These are phyloP conservation scores for Aspergillus awamori DNA, from an alignment of 2,329 filamentous ascomycete genomes.

Conservation along the genomic window DNA sequence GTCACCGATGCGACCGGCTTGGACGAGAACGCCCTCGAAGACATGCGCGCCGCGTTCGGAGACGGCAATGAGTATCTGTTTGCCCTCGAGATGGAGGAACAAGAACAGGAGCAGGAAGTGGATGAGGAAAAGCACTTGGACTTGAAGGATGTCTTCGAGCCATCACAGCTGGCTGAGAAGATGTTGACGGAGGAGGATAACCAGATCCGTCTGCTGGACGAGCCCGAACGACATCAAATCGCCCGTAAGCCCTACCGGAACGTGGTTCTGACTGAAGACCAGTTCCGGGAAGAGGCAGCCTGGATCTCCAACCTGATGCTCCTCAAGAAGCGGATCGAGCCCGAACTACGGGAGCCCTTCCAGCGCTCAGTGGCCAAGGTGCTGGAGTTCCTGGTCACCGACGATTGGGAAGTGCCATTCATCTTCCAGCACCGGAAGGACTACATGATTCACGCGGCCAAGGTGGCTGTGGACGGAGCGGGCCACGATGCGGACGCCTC, in stretches of 20 bases:
- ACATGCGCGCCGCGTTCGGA: slow-evolving; percentile 95
- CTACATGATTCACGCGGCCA: slow-evolving; percentile 88
- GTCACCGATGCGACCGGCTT: slow-evolving; percentile 80
- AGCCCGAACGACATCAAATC: slow-evolving; percentile 92
- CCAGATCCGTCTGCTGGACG: slow-evolving; percentile 80
- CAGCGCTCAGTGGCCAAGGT: slow-evolving; percentile 87
- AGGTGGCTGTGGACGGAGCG: slow-evolving; percentile 63
- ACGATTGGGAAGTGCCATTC: slow-evolving; percentile 94
- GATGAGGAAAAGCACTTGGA: slow-evolving; percentile 83
- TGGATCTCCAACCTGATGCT: slow-evolving; percentile 93
- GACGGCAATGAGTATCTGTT: slow-evolving; percentile 95
- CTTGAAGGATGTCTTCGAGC: slow-evolving; percentile 97
- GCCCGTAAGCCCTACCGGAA: slow-evolving; percentile 87
- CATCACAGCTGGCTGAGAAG: slow-evolving; percentile 89
- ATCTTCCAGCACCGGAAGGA: slow-evolving; percentile 98
- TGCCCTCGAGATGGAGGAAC: slow-evolving; percentile 85
- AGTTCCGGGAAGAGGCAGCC: slow-evolving; percentile 83
- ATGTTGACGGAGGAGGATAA: slow-evolving; percentile 96
- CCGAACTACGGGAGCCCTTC: slow-evolving; percentile 78
- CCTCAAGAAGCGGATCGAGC: slow-evolving; percentile 76
- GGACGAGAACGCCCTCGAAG: slow-evolving; percentile 89
- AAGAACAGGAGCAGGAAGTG: slow-evolving; percentile 75
- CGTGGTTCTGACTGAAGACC: slow-evolving; percentile 76
- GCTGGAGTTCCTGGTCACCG: slow-evolving; percentile 90
- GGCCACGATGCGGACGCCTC: slow-evolving; percentile 70